phyloP scores from a whole-genome alignment of 2,329 filamentous ascomycete species.

The Erysiphe pulchra region DNA sequence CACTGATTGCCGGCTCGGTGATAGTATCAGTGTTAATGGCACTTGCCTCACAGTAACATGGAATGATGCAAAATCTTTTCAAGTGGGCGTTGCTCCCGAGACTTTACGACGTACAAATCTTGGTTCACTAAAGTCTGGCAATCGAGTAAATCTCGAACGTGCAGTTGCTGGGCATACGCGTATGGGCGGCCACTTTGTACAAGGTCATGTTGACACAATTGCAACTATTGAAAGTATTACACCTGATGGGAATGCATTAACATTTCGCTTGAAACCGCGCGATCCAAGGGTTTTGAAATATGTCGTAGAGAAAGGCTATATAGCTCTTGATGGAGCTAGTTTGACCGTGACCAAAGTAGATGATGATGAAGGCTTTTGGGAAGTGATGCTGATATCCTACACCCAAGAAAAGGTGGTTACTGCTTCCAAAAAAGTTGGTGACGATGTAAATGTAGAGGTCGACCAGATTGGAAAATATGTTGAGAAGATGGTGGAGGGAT shows the following conservation, averaged over 20 bases:
- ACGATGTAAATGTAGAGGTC: conserved; percentile 15
- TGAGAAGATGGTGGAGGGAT: conserved; percentile 69
- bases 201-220: conserved; percentile 85
- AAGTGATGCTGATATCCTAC: conserved; percentile 95
- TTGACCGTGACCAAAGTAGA: conserved; percentile 74
- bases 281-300: conserved; percentile 51
- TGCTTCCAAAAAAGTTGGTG: conserved; percentile 14
- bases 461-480: conserved; percentile 46
- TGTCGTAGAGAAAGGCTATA: conserved; percentile 87
- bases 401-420: conserved; percentile 69
- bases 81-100: conserved; percentile 82
- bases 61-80: conserved; percentile 40
- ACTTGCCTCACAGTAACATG: conserved; percentile 83
- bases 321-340: conserved; percentile 83
- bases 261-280: conserved; percentile 55
- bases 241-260: conserved; percentile 73
- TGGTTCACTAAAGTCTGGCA: conserved; percentile 39
- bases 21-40: conserved; percentile 88
- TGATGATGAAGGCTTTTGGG: conserved; percentile 59
- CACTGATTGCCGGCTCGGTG: conserved; percentile 59
- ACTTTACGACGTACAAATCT: conserved; percentile 90
- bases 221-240: conserved; percentile 48
- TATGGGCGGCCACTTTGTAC: conserved; percentile 96
- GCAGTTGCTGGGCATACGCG: conserved; percentile 76
- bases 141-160: conserved; percentile 73